phyloP scores from a whole-genome alignment of 805 yeast species.

The Dipodascopsis uninucleata region DNA sequence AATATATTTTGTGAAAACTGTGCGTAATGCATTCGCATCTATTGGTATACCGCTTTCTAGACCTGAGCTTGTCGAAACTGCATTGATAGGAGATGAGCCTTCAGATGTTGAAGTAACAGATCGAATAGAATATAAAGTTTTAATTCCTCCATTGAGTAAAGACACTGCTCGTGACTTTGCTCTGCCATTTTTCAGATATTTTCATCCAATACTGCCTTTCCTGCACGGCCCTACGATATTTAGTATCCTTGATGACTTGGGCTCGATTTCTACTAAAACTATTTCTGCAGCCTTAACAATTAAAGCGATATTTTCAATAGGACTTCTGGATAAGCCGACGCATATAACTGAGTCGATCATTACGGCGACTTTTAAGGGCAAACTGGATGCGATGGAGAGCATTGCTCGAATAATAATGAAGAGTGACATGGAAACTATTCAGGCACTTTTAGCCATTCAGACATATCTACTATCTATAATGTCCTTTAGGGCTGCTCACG shows the following conservation, averaged over 20 bases:
- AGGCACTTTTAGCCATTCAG: constrained; percentile 8
- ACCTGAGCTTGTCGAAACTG: too few relatives aligned
- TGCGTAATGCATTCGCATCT: too few relatives aligned
- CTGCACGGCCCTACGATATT: constrained; percentile 1
- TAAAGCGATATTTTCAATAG: constrained; percentile 1
- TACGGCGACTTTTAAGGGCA: neutral
- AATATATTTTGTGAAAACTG: too few relatives aligned
- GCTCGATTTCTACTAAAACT: neutral
- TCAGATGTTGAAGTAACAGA: too few relatives aligned
- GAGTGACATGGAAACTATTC: constrained; percentile 2
- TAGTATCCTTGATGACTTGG: neutral
- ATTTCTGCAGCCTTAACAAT: neutral
- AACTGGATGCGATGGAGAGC: neutral
- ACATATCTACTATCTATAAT: neutral
- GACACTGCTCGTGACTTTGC: neutral
- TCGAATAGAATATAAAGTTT: too few relatives aligned
- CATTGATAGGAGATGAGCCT: too few relatives aligned
- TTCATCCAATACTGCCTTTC: constrained; percentile 1
- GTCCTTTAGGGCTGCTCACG: constrained; percentile 3
- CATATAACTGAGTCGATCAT: too few relatives aligned
- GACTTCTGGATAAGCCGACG: neutral
- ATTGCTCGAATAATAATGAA: too few relatives aligned
- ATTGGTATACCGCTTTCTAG: too few relatives aligned
- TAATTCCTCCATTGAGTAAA: too few relatives aligned
- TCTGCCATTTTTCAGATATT: constrained; percentile 1